Evolutionary conservation across 1,284 basidiomycete genomes (phyloP).

Genomic region (Lentinula novae-zelandiae): DNA sequence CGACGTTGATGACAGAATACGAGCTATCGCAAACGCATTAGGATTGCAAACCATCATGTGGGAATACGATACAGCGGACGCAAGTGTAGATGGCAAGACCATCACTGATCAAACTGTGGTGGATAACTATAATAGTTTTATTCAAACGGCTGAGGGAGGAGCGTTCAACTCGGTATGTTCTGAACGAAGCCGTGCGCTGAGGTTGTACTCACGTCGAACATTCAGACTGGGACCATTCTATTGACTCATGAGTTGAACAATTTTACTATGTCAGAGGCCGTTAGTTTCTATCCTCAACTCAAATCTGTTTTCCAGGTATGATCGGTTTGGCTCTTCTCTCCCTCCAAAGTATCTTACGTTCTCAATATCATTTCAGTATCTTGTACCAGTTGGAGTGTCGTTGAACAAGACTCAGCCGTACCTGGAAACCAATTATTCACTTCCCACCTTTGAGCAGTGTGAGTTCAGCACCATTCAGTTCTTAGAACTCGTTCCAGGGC

Average conservation of each 20-base stretch:
- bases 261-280: slow-evolving; percentile 23
- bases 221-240: slow-evolving; percentile 44
- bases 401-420: slow-evolving; percentile 46
- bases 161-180: slow-evolving; percentile 32
- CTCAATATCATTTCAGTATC: slow-evolving; percentile 24
- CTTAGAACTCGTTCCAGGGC: background rate
- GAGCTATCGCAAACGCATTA: slow-evolving; percentile 58
- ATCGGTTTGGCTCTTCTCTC: slow-evolving; percentile 3
- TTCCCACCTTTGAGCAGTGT: slow-evolving; percentile 45
- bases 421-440: slow-evolving; percentile 35
- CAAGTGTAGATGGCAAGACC: slow-evolving; percentile 38
- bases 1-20: slow-evolving; percentile 66
- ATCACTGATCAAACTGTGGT: slow-evolving; percentile 41
- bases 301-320: slow-evolving; percentile 36
- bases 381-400: slow-evolving; percentile 47
- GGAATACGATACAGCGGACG: slow-evolving; percentile 65
- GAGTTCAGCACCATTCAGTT: slow-evolving; percentile 14
- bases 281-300: slow-evolving; percentile 25
- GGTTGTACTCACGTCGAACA: background rate
- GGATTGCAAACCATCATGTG: slow-evolving; percentile 59
- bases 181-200: background rate
- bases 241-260: slow-evolving; percentile 26
- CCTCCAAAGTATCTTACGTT: background rate
- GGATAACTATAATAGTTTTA: slow-evolving; percentile 36
- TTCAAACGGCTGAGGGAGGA: slow-evolving; percentile 34